Evolutionary conservation across 345 rosid species (phyloP).

Genomic region (Gossypium bickii): DNA sequence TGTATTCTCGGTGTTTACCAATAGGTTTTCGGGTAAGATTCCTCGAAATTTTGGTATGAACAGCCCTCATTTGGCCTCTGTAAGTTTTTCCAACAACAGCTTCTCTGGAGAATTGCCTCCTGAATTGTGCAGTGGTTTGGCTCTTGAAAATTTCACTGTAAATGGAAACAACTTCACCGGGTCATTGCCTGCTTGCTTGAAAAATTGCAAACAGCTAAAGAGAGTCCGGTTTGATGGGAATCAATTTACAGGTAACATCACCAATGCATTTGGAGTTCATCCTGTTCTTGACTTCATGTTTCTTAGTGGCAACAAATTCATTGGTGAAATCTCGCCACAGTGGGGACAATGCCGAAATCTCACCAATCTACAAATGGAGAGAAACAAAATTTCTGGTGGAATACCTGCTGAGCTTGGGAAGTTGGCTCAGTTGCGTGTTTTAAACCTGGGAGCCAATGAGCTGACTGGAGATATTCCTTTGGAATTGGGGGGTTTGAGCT

Average conservation of each 20-base stretch:
- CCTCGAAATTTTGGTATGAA: conserved; percentile 51
- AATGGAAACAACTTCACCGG: conserved; percentile 49
- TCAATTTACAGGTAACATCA: conserved; percentile 51
- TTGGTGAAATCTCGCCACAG: conserved; percentile 41
- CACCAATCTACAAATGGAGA: conserved; percentile 42
- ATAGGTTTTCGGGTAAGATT: conserved; percentile 44
- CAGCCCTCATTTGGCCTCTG: conserved; percentile 28
- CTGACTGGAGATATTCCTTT: conserved; percentile 43
- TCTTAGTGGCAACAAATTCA: conserved; percentile 42
- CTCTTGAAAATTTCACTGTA: conserved; percentile 33
- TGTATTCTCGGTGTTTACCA: conserved; percentile 35
- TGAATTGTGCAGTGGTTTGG: conserved; percentile 42
- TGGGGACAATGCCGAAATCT: conserved; percentile 63
- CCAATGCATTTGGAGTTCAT: conserved; percentile 46
- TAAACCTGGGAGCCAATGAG: conserved; percentile 41
- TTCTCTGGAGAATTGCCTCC: conserved; percentile 55
- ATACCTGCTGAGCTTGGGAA: conserved; percentile 53
- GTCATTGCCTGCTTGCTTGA: conserved; percentile 48
- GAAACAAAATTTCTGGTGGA: conserved; percentile 46
- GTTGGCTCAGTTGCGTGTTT: conserved; percentile 30
- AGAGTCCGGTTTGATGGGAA: conserved; percentile 46
- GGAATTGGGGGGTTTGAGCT: conserved; percentile 40
- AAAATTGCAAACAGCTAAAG: conserved; percentile 27
- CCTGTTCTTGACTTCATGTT: conserved; percentile 34
- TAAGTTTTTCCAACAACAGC: conserved; percentile 54